Base-by-base conservation (phyloP, 305 asterid species). In the Euphrasia arctica region DNA sequence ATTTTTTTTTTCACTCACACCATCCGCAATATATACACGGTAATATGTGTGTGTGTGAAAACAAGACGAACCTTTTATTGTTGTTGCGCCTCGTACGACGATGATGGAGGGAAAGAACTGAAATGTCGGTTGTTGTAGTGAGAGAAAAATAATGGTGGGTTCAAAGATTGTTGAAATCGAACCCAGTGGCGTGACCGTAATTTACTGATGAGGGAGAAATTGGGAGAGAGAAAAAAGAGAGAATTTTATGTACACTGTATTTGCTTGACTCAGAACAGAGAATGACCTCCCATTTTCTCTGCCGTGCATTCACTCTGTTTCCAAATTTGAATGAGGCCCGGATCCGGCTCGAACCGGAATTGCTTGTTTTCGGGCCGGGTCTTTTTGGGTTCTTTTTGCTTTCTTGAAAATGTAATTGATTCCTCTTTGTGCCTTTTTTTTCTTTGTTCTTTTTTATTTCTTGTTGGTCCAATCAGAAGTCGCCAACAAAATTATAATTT, bases 61-160 rank as follows among this genome's bases (percentile, higher is more conserved):
- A 54, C 27, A 56, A 48, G 42, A 36, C 43, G 29, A 49, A 66
- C 55, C 57, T 12, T 49, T 15, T 62, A 18, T 18, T 25, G 51
- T 36, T 25, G 25, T 15, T 14, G 27, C 13, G 25, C 36, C 15
- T 32, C 49, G 8, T 32, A 49, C 18, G 9, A 25, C 14, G 59
- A 50, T 13, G 39, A 7, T 28, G 13, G 49, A 22, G 45, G 42
- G 22, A 8, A 41, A 4, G 22, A 18, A 18, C 22, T 18, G 43
- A 65, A n/a, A 43, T 39, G 11, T 39, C 43, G 43, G 43, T 39
- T 7, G 43, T 8, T 39, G 43, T 39, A 39, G 43, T 39, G 43
- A 39, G 43, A 39, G 43, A 39, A 4, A 8, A 39, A 39, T 6
- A 39, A 39, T 36, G 11, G 43, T 39, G 11, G 43, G 43, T 39